Conservation (phyloP, 1,284 basidiomycete species). For the Irpex sp. region DNA sequence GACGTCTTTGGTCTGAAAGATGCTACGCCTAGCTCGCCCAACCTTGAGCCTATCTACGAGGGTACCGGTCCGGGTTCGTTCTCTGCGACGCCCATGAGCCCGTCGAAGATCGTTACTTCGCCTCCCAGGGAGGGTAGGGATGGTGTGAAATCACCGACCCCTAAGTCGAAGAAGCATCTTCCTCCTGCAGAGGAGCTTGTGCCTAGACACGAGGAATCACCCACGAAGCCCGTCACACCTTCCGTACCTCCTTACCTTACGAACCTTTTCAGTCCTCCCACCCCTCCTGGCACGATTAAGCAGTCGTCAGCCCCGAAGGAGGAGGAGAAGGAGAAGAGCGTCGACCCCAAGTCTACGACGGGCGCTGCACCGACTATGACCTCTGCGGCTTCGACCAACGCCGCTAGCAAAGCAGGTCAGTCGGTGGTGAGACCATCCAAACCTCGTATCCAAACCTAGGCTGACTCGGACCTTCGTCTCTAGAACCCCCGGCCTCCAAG, state of each 20-base stretch:
- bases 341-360: background rate
- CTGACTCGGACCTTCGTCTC: background rate
- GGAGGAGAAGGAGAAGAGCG: slow-evolving; percentile 1
- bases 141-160: slow-evolving; percentile 3
- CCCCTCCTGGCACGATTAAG: background rate
- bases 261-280: slow-evolving; percentile 1
- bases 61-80: slow-evolving; percentile 10
- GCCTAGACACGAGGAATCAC: background rate
- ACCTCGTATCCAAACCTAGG: background rate
- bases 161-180: background rate
- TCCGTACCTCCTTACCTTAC: slow-evolving; percentile 1
- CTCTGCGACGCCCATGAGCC: slow-evolving; percentile 7
- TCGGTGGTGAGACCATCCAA: slow-evolving; percentile 10
- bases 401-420: slow-evolving; percentile 8
- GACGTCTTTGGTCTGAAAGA: slow-evolving; percentile 26
- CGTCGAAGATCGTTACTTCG: slow-evolving; percentile 8
- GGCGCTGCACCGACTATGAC: background rate
- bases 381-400: background rate
- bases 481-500: background rate
- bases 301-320: background rate
- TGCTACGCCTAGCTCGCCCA: slow-evolving; percentile 21
- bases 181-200: background rate
- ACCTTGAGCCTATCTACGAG: slow-evolving; percentile 20
- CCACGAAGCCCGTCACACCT: background rate
- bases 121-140: background rate